phyloP scores from a whole-genome alignment of 768 basidiomycete genomes.

The Nidula microcarpa region DNA sequence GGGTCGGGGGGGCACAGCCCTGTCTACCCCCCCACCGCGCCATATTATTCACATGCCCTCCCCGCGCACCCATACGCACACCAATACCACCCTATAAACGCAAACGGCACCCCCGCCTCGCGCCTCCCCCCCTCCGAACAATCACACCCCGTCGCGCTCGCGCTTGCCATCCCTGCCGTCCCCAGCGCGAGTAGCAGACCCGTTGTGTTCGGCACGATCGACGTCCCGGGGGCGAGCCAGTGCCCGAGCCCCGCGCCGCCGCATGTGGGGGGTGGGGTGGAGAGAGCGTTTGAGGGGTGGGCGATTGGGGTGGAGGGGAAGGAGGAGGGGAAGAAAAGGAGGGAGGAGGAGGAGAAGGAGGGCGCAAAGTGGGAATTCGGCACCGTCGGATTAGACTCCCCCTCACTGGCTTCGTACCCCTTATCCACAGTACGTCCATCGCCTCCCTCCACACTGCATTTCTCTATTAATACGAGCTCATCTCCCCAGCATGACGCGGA shows the following conservation, averaged over 20 bases:
- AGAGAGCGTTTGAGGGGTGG: constrained; percentile 31
- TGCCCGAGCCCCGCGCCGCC: constrained; percentile 16
- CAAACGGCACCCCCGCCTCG: constrained; percentile 23
- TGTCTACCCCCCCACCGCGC: constrained; percentile 7
- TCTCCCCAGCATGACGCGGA: constrained; percentile 6
- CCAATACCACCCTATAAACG: constrained; percentile 5
- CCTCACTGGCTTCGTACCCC: background rate
- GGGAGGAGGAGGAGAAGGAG: constrained; percentile 4
- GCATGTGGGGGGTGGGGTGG: constrained; percentile 9
- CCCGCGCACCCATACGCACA: background rate
- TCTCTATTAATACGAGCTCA: background rate
- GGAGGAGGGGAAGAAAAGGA: background rate
- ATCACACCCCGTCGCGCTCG: constrained; percentile 29
- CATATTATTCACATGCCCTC: too few relatives aligned
- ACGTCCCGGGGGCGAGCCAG: constrained; percentile 18
- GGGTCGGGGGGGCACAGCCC: constrained; percentile 20
- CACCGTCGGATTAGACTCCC: background rate
- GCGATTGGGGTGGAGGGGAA: constrained; percentile 37
- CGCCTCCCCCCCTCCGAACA: constrained; percentile 18
- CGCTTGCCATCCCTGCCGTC: constrained; percentile 12
- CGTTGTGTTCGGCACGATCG: constrained; percentile 54
- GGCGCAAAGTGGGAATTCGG: constrained; percentile 56
- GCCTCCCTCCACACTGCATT: background rate
- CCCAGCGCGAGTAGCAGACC: constrained; percentile 14
- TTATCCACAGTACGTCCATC: background rate